Percentiles rank a stretch among this genome's conserved stretches.
phyloP scores from a whole-genome alignment of 2,329 filamentous ascomycete species.

The Fusarium sp. region DNA sequence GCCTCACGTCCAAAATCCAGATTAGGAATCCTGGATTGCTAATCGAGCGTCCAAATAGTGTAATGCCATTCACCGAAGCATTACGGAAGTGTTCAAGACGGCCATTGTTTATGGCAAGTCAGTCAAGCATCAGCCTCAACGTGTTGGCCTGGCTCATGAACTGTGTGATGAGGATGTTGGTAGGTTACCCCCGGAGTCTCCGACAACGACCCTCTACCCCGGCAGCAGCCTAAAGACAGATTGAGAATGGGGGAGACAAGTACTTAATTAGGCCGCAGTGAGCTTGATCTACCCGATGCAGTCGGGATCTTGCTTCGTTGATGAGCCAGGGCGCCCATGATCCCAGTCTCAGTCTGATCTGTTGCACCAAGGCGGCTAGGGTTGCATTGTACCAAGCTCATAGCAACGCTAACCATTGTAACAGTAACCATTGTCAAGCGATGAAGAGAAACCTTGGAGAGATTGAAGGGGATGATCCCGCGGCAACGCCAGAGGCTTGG shows the following conservation, averaged over 20 bases:
- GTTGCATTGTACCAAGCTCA: constrained; percentile 16
- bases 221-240: constrained; percentile 18
- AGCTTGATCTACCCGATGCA: constrained; percentile 36
- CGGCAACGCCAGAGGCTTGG: constrained; percentile 35
- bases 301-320: constrained; percentile 37
- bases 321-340: constrained; percentile 19
- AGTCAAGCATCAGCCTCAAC: constrained; percentile 97
- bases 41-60: constrained; percentile 70
- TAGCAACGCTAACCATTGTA: constrained; percentile 41
- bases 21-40: constrained; percentile 36
- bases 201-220: constrained; percentile 15
- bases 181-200: constrained; percentile 58
- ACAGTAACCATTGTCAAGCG: constrained; percentile 72
- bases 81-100: constrained; percentile 93
- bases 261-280: constrained; percentile 23
- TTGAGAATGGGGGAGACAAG: constrained; percentile 12
- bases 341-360: constrained; percentile 26
- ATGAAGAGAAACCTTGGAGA: constrained; percentile 61
- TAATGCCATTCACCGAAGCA: constrained; percentile 95
- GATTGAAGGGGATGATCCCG: constrained; percentile 35
- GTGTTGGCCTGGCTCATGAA: constrained; percentile 90
- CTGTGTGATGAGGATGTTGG: constrained; percentile 97
- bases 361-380: constrained; percentile 21
- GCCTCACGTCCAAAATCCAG: constrained; percentile 12
- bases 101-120: constrained; percentile 98